A percentile compares a stretch with the other conserved stretches of the same genome.
phyloP scores from a whole-genome alignment of 108 stramenopile species.

The Conticribra guillardii region DNA sequence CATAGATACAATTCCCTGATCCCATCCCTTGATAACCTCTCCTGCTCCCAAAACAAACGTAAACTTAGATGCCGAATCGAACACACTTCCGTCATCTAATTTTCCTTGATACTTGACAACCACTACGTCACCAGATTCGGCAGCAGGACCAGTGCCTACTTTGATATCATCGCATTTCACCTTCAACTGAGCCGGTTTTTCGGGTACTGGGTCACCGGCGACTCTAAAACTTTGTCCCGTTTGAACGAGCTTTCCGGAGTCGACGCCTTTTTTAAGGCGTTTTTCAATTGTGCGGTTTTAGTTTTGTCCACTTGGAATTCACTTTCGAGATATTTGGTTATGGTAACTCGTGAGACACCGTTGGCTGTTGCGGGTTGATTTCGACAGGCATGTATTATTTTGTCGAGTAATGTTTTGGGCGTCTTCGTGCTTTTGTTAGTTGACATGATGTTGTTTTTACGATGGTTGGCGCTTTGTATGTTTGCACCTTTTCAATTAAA shows the following conservation, averaged over 20 bases:
- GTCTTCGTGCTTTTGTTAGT: background rate
- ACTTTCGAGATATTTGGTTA: conserved; percentile 75
- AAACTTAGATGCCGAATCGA: conserved; percentile 73
- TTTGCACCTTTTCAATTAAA: no score
- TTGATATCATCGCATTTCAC: conserved; percentile 58
- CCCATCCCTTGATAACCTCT: conserved; percentile 93
- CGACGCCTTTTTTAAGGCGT: conserved; percentile 78
- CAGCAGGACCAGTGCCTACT: conserved; percentile 34
- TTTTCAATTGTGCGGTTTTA: conserved; percentile 52
- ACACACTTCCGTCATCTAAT: conserved; percentile 67
- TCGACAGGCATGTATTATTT: conserved; percentile 78
- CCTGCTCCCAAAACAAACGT: conserved; percentile 77
- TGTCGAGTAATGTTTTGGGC: conserved; percentile 76
- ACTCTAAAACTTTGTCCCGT: conserved; percentile 81
- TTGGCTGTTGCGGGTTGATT: conserved; percentile 50
- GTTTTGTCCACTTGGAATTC: conserved; percentile 73
- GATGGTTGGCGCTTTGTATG: no score
- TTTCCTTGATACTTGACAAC: conserved; percentile 79
- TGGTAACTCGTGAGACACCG: conserved; percentile 70
- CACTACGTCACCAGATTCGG: conserved; percentile 68
- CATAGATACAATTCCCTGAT: conserved; percentile 86
- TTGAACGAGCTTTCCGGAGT: conserved; percentile 58
- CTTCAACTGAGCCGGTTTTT: conserved; percentile 47
- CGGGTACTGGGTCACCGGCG: conserved; percentile 50
- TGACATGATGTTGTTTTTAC: no score